Base-by-base conservation (phyloP, 805 yeast species). In the Monosporozyma aquatica region DNA sequence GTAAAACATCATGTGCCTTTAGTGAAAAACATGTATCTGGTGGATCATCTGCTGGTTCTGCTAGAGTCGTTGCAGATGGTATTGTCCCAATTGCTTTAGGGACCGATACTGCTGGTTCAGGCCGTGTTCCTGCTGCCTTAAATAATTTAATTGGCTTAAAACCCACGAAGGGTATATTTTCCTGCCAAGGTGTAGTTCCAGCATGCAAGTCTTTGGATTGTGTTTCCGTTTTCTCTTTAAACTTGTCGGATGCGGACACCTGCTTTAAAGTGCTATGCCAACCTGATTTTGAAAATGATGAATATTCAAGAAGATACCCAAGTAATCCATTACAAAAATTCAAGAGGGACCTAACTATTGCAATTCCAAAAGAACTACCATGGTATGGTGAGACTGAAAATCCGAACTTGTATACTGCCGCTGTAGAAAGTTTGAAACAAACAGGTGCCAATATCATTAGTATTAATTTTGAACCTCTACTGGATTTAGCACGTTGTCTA, bases 61-160 rank as follows among this genome's bases (percentile, higher is more conserved):
- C 95, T 5, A 78, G 81, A 11, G 89, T 81, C 18, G 97, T 87
- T 15, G 90, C 87, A 17, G 74, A 87, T 51, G 97, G 97, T 45
- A 69, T 80, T 38, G 96, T 86, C 14, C 96, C 97, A 26, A 56
- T 90, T 38, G 74, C 96, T 1, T 70, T 90, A 52, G 97, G 97
- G 28, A 92, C 97, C 5, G 98, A 90, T 60, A 90, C 98, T 28
- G 98, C 98, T 8, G 98, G 98, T 18, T 86, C 95, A 5, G 97
- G 97, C 33, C 76, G 98, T 56, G 98, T 90, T 25, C 98, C 98
- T 22, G 97, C 97, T 21, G 90, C 87, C 24, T 70, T 90, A 50
- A 90, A 90, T 72, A 92, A 92, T 64, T 66, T 87, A 52, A 75
- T 90, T 49, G 97, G 97, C 17, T 74, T 92, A 51, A 90, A 90